Evolutionary conservation across 169 alveolate genomes (phyloP).

Genomic region (Blepharisma undulans): DNA sequence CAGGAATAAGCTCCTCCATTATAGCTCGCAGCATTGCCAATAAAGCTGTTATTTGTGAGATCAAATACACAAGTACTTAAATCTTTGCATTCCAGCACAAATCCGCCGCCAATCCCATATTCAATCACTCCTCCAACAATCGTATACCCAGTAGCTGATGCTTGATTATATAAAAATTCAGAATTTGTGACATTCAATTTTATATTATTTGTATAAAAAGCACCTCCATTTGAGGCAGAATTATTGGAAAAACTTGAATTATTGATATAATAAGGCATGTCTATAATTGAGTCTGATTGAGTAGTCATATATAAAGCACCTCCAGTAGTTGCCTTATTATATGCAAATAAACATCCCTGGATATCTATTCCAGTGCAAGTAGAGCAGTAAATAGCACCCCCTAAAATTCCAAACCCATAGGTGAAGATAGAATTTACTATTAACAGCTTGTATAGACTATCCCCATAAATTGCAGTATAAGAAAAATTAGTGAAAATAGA

Average conservation of each 20-base stretch:
- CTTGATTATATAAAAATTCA: neutral
- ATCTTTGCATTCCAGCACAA: neutral
- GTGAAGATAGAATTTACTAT: neutral
- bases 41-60: neutral
- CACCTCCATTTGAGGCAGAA: neutral
- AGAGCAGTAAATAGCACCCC: neutral
- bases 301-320: neutral
- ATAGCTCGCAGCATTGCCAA: neutral
- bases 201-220: neutral
- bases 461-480: neutral
- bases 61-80: neutral
- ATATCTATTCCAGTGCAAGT: neutral
- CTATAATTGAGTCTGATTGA: neutral
- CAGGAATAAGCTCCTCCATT: constrained; percentile 6
- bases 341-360: neutral
- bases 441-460: neutral
- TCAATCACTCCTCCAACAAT: neutral
- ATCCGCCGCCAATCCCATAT: neutral
- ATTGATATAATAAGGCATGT: neutral
- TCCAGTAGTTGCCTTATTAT: neutral
- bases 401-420: neutral
- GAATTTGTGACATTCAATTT: neutral
- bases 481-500: neutral
- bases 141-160: neutral
- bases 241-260: neutral